phyloP scores from a whole-genome alignment of 1,139 yeast species.

The Wickerhamiella infanticola region DNA sequence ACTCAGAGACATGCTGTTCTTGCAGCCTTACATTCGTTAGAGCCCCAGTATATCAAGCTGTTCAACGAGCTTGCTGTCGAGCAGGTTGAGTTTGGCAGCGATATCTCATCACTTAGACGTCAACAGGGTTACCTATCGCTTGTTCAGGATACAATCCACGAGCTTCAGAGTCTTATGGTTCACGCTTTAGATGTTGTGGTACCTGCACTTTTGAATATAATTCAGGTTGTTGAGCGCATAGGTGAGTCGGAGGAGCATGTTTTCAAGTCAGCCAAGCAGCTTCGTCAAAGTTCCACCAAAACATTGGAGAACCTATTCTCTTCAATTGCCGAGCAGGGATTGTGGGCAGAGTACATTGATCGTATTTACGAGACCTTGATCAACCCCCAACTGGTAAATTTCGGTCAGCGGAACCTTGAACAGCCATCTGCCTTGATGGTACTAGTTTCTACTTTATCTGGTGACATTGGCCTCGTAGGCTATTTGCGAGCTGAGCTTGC shows the following conservation, averaged over 20 bases:
- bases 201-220: slow-evolving; percentile 38
- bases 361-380: slow-evolving; percentile 40
- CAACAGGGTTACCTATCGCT: slow-evolving; percentile 61
- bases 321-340: slow-evolving; percentile 21
- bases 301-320: slow-evolving; percentile 20
- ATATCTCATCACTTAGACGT: slow-evolving; percentile 30
- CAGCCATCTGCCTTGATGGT: slow-evolving; percentile 67
- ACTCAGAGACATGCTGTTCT: slow-evolving; percentile 59
- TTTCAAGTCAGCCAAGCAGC: slow-evolving; percentile 24
- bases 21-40: slow-evolving; percentile 49
- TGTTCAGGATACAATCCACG: slow-evolving; percentile 44
- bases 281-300: slow-evolving; percentile 23
- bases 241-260: slow-evolving; percentile 18
- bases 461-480: slow-evolving; percentile 32
- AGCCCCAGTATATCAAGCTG: slow-evolving; percentile 36
- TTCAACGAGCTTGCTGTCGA: slow-evolving; percentile 52
- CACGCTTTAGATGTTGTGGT: slow-evolving; percentile 38
- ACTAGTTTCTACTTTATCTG: slow-evolving; percentile 48
- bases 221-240: slow-evolving; percentile 23
- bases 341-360: slow-evolving; percentile 43
- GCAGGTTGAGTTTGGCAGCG: slow-evolving; percentile 31
- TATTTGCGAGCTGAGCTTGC: slow-evolving; percentile 36
- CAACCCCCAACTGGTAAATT: slow-evolving; percentile 48
- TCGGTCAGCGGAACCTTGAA: slow-evolving; percentile 65
- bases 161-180: slow-evolving; percentile 46